These are phyloP conservation scores for Potentilla sterilis DNA, from an alignment of 306 rosid genomes.

Conservation along the genomic window DNA sequence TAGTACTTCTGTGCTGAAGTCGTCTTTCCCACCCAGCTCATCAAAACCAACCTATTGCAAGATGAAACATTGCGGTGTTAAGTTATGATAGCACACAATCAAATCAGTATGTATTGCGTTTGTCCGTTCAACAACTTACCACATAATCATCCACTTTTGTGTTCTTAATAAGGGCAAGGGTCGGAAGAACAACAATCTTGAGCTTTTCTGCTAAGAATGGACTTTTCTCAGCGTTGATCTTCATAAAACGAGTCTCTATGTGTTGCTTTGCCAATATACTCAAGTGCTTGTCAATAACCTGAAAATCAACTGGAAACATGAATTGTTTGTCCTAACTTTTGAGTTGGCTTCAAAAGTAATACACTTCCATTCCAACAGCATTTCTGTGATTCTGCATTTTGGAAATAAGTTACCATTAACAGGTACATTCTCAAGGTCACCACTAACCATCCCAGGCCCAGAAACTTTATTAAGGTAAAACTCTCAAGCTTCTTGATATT, in stretches of 20 bases:
- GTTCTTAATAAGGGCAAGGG: constrained; percentile 87
- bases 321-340: constrained; percentile 19
- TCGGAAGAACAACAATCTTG: constrained; percentile 88
- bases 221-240: constrained; percentile 87
- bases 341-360: neutral
- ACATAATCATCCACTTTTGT: constrained; percentile 96
- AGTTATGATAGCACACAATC: neutral
- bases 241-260: constrained; percentile 80
- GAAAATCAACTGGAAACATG: constrained; percentile 33
- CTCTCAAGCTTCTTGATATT: neutral
- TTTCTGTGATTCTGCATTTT: neutral
- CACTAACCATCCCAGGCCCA: neutral
- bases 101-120: neutral
- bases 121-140: constrained; percentile 48
- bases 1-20: constrained; percentile 81
- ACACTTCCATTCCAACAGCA: neutral
- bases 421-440: neutral
- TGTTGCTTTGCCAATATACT: constrained; percentile 81
- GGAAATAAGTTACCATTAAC: neutral
- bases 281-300: constrained; percentile 96
- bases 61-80: neutral
- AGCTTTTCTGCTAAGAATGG: constrained; percentile 92
- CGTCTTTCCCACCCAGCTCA: constrained; percentile 94
- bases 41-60: constrained; percentile 85
- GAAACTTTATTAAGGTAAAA: neutral